Conservation (phyloP, 352 stramenopile species). For the Globisporangium paroecandrum region DNA sequence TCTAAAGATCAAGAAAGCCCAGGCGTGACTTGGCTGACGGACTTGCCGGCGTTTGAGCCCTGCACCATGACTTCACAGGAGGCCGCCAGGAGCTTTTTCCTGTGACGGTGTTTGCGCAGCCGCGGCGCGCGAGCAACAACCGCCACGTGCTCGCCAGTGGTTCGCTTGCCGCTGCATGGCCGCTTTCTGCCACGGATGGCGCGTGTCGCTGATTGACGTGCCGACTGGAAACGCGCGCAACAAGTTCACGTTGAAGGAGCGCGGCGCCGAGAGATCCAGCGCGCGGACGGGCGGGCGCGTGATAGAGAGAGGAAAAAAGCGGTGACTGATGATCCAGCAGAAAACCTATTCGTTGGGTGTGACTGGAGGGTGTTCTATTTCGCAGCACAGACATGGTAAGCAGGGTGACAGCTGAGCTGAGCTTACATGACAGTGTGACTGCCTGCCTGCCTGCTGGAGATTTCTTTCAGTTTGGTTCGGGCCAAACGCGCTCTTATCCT, state of each 20-base stretch:
- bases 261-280: constrained; percentile 3
- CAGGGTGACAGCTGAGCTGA: background rate
- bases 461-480: background rate
- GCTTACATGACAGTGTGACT: background rate
- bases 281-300: background rate
- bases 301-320: constrained; percentile 3
- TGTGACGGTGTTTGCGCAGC: constrained; percentile 14
- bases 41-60: background rate
- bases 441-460: background rate
- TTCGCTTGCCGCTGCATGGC: constrained; percentile 2
- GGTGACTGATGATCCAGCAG: background rate
- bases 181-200: constrained; percentile 1
- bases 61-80: constrained; percentile 7
- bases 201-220: constrained; percentile 6
- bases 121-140: background rate
- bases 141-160: constrained; percentile 7
- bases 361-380: background rate
- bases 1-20: background rate
- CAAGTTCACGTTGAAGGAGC: constrained; percentile 8
- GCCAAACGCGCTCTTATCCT: background rate
- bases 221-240: constrained; percentile 1
- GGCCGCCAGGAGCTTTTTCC: constrained; percentile 9
- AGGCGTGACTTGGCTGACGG: background rate
- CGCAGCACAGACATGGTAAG: background rate
- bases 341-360: constrained; percentile 1